These are phyloP conservation scores for Vigna radiata DNA, from an alignment of 306 rosid species.

Conservation along the genomic window DNA sequence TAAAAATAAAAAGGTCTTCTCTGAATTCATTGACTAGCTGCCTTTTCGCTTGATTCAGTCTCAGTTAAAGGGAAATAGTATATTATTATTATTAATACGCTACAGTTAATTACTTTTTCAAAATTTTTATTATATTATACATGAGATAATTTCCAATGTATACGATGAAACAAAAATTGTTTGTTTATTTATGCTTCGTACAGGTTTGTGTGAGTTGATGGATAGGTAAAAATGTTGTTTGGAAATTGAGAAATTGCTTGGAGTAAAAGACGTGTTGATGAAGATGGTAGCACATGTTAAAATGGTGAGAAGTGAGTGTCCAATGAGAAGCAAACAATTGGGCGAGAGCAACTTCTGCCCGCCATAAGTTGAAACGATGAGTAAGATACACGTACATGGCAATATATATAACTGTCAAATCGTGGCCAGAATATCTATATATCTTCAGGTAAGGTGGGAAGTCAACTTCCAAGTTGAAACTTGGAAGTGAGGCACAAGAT, in stretches of 20 bases:
- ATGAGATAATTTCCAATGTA: neutral
- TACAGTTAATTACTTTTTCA: neutral
- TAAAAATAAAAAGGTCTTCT: neutral
- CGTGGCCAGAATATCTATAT: conserved; percentile 34
- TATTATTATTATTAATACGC: neutral
- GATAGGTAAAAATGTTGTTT: neutral
- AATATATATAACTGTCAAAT: conserved; percentile 50
- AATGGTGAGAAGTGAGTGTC: conserved; percentile 31
- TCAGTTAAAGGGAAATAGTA: neutral
- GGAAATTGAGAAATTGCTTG: neutral
- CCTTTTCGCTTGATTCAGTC: conserved; percentile 42
- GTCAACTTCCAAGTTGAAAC: conserved; percentile 53
- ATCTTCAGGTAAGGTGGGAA: conserved; percentile 28
- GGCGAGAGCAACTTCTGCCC: conserved; percentile 33
- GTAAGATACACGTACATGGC: conserved; percentile 46
- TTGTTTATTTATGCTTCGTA: neutral
- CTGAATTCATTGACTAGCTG: neutral
- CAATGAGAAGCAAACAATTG: conserved; percentile 45
- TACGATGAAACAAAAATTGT: too few relatives aligned
- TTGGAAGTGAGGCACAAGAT: conserved; percentile 1
- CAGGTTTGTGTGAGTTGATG: neutral
- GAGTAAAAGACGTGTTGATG: conserved; percentile 20
- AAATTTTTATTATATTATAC: too few relatives aligned
- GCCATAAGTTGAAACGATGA: conserved; percentile 29
- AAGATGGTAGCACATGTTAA: conserved; percentile 45